Evolutionary conservation across 805 yeast genomes (phyloP).

Genomic region (Metschnikowia arizonensis): DNA sequence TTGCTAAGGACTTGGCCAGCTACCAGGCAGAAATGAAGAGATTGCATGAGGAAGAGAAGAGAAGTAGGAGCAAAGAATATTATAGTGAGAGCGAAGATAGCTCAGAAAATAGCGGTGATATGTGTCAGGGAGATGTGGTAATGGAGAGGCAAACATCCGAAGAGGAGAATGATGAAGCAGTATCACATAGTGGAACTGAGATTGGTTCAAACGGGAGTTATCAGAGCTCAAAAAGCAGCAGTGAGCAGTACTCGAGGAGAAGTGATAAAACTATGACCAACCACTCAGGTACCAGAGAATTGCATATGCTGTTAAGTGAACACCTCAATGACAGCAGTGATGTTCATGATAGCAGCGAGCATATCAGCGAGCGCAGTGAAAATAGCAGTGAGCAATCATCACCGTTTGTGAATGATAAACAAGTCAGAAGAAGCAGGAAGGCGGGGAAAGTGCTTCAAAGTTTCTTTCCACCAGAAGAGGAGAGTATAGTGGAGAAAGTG

Average conservation of each 20-base stretch:
- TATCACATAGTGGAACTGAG: not conserved
- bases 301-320: not conserved
- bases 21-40: constrained; percentile 9
- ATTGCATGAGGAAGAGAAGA: not conserved
- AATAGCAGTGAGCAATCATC: not conserved
- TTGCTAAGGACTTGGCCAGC: constrained; percentile 14
- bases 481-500: not conserved
- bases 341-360: not conserved
- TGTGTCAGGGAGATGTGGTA: not conserved
- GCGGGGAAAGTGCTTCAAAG: constrained; percentile 3
- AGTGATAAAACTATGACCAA: not conserved
- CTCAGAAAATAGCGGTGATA: not conserved
- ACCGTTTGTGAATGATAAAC: not conserved
- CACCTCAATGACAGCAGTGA: not conserved
- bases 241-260: not conserved
- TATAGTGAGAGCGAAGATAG: not conserved
- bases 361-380: not conserved
- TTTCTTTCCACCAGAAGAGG: not conserved
- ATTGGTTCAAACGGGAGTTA: not conserved
- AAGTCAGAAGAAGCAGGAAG: not conserved
- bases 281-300: not conserved
- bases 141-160: not conserved
- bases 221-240: not conserved
- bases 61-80: not conserved
- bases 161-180: not conserved